phyloP scores from a whole-genome alignment of 352 stramenopile genomes.

The Pythium dissotocum region DNA sequence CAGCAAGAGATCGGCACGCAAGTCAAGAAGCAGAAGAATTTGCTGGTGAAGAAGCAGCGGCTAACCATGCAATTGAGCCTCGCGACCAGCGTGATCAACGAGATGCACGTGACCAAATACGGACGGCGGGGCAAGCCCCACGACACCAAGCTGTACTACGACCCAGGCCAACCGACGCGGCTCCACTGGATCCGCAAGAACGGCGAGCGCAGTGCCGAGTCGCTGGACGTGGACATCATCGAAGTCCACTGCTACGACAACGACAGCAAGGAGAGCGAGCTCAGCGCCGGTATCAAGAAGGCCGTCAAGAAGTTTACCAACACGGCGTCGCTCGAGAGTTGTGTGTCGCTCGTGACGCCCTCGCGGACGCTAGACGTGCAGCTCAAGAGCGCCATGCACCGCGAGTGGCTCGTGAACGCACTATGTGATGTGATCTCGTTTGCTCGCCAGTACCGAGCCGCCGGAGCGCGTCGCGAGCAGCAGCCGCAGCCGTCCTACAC shows the following conservation, averaged over 20 bases:
- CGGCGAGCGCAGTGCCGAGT: constrained; percentile 68
- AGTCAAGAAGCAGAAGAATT: constrained; percentile 43
- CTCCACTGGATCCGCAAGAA: constrained; percentile 80
- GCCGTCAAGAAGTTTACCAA: constrained; percentile 35
- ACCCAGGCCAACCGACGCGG: constrained; percentile 59
- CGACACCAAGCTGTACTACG: constrained; percentile 69
- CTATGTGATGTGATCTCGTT: constrained; percentile 66
- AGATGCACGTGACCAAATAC: constrained; percentile 68
- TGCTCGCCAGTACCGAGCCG: constrained; percentile 59
- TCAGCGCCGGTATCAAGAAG: constrained; percentile 48
- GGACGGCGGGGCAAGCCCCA: constrained; percentile 70
- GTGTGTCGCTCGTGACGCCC: constrained; percentile 55
- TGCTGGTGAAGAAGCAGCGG: constrained; percentile 59
- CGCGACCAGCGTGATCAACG: constrained; percentile 64
- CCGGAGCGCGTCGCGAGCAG: constrained; percentile 31
- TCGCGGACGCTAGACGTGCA: constrained; percentile 63
- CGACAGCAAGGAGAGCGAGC: constrained; percentile 21
- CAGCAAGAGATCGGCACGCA: constrained; percentile 51
- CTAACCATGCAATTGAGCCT: constrained; percentile 64
- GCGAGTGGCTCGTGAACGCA: constrained; percentile 76
- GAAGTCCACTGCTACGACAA: constrained; percentile 36
- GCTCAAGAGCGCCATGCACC: constrained; percentile 61
- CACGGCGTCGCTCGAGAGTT: constrained; percentile 38
- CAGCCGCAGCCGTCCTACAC: not conserved
- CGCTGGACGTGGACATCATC: constrained; percentile 53